Evolutionary conservation across 2,329 filamentous ascomycete genomes (phyloP), one percentile per base, ranked within the genome.

Genomic region (Clarireedia homoeocarpa): DNA sequence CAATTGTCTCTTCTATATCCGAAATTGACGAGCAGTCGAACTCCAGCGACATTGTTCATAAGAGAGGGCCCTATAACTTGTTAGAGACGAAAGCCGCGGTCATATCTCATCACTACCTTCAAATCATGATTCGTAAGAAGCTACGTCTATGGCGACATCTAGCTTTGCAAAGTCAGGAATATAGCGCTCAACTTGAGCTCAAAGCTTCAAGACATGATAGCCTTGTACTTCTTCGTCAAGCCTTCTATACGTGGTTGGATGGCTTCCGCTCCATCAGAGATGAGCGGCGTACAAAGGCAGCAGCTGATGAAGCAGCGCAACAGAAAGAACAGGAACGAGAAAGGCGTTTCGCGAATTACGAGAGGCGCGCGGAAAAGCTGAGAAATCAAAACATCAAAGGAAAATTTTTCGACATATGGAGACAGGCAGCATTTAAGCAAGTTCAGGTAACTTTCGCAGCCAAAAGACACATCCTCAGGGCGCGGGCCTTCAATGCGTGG

Each of bases 321-420:
- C 63, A 52, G 17, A 56, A 60, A 23, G 51, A 47, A 15, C 53
- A 40, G 26, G 75, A 78, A 61, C 80, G 74, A 6, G 74, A 80
- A 49, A 71, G 71, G 39, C 83, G 81, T 61, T 83, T 78, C 61
- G 72, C 73, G 17, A 75, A 76, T 49, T 71, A 84, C 15, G 82
- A 85, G 66, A 74, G 71, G 51, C 79, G 83, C 47, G 86, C 86
- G 30, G 75, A 73, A 1, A 78, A 80, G 62, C 84, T 85, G 47
- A 80, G 86, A 58, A 78, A 87, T 65, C 71, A 87, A 10, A 86
- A 83, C 62, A 74, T 89, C 6, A 70, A 86, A 56, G 80, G 77
- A 3, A 85, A 83, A 67, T 78, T 81, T 2, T 83, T 89, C 56
- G 79, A 76, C 1, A 82, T 86, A 61, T 95, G 89, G 89, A 79